Conservation (phyloP, 805 yeast genomes). For the Dipodascopsis uninucleata region DNA sequence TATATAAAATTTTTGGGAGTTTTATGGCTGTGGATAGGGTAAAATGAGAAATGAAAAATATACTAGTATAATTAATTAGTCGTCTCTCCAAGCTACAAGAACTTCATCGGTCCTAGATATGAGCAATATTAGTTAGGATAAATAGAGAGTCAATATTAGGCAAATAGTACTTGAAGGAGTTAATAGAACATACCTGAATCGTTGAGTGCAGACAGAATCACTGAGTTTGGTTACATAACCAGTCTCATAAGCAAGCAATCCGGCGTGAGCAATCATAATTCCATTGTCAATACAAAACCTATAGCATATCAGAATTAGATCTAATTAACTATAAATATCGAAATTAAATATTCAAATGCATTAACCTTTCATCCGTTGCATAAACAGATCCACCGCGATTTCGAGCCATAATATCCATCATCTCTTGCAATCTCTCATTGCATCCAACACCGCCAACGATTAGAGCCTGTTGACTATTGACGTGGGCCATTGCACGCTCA, state of each 20-base stretch:
- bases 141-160: not conserved
- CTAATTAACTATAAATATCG: not conserved
- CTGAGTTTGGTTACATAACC: constrained; percentile 59
- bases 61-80: no score
- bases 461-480: constrained; percentile 78
- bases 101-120: constrained; percentile 23
- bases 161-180: not conserved
- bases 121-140: no score
- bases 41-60: no score
- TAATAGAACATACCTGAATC: constrained; percentile 55
- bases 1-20: no score
- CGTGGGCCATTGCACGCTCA: constrained; percentile 98
- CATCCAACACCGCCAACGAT: constrained; percentile 99
- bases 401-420: constrained; percentile 93
- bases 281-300: constrained; percentile 93
- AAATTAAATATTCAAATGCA: not conserved
- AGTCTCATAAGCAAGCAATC: constrained; percentile 76
- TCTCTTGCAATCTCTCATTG: constrained; percentile 81
- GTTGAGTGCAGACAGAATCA: constrained; percentile 84
- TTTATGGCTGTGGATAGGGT: no score
- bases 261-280: constrained; percentile 98
- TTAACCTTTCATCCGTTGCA: constrained; percentile 84
- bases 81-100: constrained; percentile 21
- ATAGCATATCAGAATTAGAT: not conserved
- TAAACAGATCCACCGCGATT: constrained; percentile 85